These are phyloP conservation scores for Aspergillus pseudoglaucus DNA, from an alignment of 2,329 filamentous ascomycete genomes.

Conservation along the genomic window DNA sequence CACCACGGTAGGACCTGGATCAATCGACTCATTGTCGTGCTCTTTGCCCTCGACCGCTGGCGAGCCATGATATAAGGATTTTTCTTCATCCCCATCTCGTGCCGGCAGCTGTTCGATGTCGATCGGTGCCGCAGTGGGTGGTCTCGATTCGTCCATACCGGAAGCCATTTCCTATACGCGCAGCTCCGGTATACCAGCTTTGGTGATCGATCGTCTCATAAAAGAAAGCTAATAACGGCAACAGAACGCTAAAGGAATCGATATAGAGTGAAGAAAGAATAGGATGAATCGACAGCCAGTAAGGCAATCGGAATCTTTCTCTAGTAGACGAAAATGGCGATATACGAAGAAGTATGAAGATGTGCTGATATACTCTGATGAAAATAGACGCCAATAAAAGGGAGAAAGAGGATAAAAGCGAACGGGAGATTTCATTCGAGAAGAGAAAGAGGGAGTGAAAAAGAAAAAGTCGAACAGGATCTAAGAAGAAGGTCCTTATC, in stretches of 20 bases:
- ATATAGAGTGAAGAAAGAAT: background rate
- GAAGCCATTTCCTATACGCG: slow-evolving; percentile 5
- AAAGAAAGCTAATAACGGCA: background rate
- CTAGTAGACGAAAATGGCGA: background rate
- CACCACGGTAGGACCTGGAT: slow-evolving; percentile 37
- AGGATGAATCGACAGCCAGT: background rate
- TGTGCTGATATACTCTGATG: background rate
- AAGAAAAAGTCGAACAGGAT: background rate
- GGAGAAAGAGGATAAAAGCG: background rate
- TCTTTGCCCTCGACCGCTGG: background rate
- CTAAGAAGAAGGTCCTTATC: background rate
- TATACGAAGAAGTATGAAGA: background rate
- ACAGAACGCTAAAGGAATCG: background rate
- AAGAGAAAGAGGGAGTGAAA: background rate
- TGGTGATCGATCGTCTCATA: background rate
- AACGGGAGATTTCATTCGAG: background rate
- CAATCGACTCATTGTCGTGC: background rate
- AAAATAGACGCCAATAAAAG: background rate
- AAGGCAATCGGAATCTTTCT: background rate
- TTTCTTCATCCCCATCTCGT: background rate
- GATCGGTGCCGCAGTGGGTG: background rate
- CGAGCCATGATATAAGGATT: background rate
- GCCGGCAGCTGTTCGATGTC: background rate
- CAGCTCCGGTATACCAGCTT: background rate
- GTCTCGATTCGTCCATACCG: background rate